These are phyloP conservation scores for Oligophagozyma castellii DNA, from an alignment of 1,139 yeast species.

Conservation along the genomic window DNA sequence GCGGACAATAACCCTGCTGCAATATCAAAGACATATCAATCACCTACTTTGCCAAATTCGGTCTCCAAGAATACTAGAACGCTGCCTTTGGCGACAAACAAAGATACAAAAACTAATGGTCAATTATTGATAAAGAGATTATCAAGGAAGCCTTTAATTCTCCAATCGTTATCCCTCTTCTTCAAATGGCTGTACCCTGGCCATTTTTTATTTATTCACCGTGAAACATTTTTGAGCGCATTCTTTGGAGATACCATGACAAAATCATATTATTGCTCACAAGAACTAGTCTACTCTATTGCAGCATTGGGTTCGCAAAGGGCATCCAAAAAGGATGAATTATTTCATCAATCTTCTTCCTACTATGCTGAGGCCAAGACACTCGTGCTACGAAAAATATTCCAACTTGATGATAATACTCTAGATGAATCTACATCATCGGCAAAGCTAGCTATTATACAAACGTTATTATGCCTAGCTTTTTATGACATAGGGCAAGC, in stretches of 20 bases:
- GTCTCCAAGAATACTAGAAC: slow-evolving; percentile 4
- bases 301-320: slow-evolving; percentile 45
- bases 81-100: neutral
- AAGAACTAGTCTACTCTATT: slow-evolving; percentile 37
- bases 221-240: slow-evolving; percentile 47
- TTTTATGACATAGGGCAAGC: slow-evolving; percentile 47
- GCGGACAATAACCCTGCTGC: too few species aligned
- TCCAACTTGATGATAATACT: slow-evolving; percentile 22
- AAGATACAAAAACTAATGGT: slow-evolving; percentile 12
- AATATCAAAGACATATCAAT: too few species aligned
- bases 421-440: slow-evolving; percentile 18
- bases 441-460: slow-evolving; percentile 26
- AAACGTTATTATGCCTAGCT: slow-evolving; percentile 37
- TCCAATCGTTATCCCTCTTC: slow-evolving; percentile 31
- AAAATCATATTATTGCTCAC: slow-evolving; percentile 33
- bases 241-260: slow-evolving; percentile 36
- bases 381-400: slow-evolving; percentile 31
- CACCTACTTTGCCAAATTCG: too few species aligned
- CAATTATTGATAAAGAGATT: slow-evolving; percentile 37
- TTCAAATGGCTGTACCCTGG: slow-evolving; percentile 55
- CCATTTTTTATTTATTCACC: slow-evolving; percentile 43
- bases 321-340: slow-evolving; percentile 30
- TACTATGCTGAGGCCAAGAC: slow-evolving; percentile 36
- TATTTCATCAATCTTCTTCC: slow-evolving; percentile 28
- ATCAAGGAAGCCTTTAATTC: slow-evolving; percentile 32